A percentile compares a stretch with the other conserved stretches of the same genome.
phyloP scores from a whole-genome alignment of 306 rosid species.

The Malus fusca region DNA sequence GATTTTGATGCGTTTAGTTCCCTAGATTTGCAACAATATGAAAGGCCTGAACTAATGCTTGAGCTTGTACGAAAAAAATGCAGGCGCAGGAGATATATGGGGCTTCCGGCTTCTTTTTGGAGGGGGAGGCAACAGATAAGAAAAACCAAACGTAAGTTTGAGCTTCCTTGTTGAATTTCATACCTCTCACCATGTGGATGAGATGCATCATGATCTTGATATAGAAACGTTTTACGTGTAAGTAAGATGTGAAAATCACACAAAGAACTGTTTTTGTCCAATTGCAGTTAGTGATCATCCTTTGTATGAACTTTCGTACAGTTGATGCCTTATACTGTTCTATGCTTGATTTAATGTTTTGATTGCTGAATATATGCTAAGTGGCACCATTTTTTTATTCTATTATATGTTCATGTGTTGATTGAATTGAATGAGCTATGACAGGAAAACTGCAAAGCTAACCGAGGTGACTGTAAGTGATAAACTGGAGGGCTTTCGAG shows the following conservation, averaged over 20 bases:
- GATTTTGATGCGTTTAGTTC: not conserved
- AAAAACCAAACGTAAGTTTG: slow-evolving; percentile 49
- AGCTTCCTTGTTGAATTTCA: not conserved
- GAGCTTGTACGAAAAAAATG: slow-evolving; percentile 31
- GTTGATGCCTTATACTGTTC: not conserved
- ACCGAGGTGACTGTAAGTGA: slow-evolving; percentile 92
- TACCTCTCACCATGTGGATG: not conserved
- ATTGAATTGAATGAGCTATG: slow-evolving; percentile 4
- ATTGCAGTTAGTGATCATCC: not conserved
- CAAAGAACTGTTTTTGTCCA: not conserved
- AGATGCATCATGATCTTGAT: not conserved
- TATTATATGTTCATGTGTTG: not conserved
- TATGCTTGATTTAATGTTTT: not conserved
- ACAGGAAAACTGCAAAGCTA: slow-evolving; percentile 66
- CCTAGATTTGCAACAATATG: not conserved
- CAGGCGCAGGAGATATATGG: slow-evolving; percentile 90
- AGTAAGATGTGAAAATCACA: not conserved
- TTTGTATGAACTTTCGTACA: not conserved
- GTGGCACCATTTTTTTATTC: not conserved
- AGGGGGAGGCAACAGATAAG: slow-evolving; percentile 35
- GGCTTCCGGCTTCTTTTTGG: slow-evolving; percentile 88
- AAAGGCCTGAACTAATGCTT: slow-evolving; percentile 17
- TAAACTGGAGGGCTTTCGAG: slow-evolving; percentile 85
- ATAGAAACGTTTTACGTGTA: not conserved
- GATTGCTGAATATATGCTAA: not conserved